Percentiles rank a stretch among this genome's conserved stretches.
These are phyloP conservation scores for Candida gigantensis DNA, from an alignment of 1,139 yeast species.

Conservation along the genomic window DNA sequence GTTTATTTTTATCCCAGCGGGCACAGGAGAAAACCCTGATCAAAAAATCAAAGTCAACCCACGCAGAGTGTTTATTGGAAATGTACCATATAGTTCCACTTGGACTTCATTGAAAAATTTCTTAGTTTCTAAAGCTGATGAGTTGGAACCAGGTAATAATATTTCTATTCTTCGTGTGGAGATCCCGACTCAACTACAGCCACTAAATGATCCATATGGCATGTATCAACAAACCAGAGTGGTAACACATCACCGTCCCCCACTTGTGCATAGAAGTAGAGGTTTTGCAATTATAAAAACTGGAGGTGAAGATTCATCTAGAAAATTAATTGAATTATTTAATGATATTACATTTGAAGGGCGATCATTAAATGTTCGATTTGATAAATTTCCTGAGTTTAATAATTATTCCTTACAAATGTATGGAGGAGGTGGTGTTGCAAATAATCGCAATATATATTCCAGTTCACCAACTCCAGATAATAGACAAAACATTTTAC, in stretches of 20 bases:
- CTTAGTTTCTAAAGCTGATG: conserved; percentile 37
- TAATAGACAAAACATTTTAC: not conserved
- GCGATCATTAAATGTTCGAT: conserved; percentile 59
- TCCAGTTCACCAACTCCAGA: not conserved
- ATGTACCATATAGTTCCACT: conserved; percentile 57
- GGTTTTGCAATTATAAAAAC: conserved; percentile 72
- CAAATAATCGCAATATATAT: too few species aligned
- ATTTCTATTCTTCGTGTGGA: conserved; percentile 52
- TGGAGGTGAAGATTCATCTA: conserved; percentile 49
- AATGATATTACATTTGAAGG: conserved; percentile 58
- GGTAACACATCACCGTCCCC: conserved; percentile 2
- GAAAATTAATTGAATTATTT: conserved; percentile 48
- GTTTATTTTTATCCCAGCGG: conserved; percentile 24
- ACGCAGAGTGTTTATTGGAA: conserved; percentile 51
- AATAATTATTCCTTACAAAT: conserved; percentile 33
- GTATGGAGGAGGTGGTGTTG: conserved; percentile 1
- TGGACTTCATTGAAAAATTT: conserved; percentile 58
- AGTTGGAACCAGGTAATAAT: conserved; percentile 26
- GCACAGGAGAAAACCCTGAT: conserved; percentile 33
- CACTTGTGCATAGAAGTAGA: conserved; percentile 29
- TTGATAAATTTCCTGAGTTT: conserved; percentile 50
- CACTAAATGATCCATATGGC: conserved; percentile 5
- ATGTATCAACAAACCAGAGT: conserved; percentile 3
- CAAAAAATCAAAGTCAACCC: conserved; percentile 33
- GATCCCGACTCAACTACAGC: conserved; percentile 45